Conservation (phyloP, 2,329 filamentous ascomycete genomes). For the Diaporthe vaccinii region DNA sequence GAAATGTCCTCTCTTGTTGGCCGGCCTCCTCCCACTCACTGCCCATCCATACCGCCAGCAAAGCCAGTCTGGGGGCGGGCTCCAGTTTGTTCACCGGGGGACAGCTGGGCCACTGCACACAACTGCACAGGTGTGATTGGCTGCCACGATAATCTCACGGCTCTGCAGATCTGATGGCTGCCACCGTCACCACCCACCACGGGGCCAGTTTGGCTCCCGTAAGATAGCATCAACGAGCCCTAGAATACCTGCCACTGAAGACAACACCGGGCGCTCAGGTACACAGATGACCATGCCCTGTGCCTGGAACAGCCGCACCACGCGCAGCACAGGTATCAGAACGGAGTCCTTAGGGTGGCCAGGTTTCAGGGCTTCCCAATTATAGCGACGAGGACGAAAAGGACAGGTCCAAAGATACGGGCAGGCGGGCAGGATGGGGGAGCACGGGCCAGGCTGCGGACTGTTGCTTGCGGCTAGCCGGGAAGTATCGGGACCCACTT, state of each 20-base stretch:
- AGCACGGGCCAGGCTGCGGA: slow-evolving; percentile 18
- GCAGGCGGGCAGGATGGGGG: neutral
- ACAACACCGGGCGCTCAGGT: neutral
- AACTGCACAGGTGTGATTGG: slow-evolving; percentile 31
- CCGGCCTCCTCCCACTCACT: neutral
- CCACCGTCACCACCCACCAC: neutral
- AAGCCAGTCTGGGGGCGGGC: slow-evolving; percentile 12
- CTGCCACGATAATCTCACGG: slow-evolving; percentile 35
- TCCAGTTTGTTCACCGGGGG: slow-evolving; percentile 25
- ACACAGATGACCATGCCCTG: neutral
- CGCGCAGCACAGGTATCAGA: neutral
- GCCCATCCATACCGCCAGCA: slow-evolving; percentile 6
- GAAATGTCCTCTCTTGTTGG: neutral
- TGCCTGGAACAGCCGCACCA: slow-evolving; percentile 17
- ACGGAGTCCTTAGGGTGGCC: slow-evolving; percentile 4
- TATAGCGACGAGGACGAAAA: slow-evolving; percentile 27
- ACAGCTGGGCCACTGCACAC: slow-evolving; percentile 18
- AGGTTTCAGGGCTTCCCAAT: slow-evolving; percentile 29
- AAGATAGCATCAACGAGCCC: neutral
- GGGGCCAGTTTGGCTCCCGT: neutral
- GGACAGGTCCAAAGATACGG: slow-evolving; percentile 13
- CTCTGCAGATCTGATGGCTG: slow-evolving; percentile 25
- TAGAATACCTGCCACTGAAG: neutral
- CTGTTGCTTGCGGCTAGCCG: slow-evolving; percentile 31
- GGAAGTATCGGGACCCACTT: slow-evolving; percentile 35